Percentiles rank a stretch among this genome's conserved stretches.
phyloP scores from a whole-genome alignment of 805 yeast genomes.

The Yamadazyma tumulicola region DNA sequence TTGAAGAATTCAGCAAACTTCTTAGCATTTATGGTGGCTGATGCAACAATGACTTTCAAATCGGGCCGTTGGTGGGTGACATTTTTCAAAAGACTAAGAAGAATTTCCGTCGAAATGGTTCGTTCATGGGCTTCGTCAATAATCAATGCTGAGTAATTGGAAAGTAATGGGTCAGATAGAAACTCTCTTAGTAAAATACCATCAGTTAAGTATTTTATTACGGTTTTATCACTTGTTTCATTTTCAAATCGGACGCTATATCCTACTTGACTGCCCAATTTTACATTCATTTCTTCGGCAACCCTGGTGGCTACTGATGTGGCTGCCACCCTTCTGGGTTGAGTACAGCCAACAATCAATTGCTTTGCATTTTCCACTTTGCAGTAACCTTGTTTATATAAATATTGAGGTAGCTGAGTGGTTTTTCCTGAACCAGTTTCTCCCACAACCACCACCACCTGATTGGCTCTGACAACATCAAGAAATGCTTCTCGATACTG shows the following conservation, averaged over 20 bases:
- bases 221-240: constrained; percentile 58
- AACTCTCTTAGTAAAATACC: constrained; percentile 92
- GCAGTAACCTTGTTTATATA: constrained; percentile 79
- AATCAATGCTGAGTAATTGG: constrained; percentile 75
- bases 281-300: constrained; percentile 79
- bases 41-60: constrained; percentile 79
- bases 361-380: constrained; percentile 29
- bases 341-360: constrained; percentile 74
- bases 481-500: constrained; percentile 58
- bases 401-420: constrained; percentile 86
- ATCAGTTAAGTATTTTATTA: constrained; percentile 88
- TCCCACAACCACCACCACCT: constrained; percentile 73
- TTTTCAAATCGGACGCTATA: constrained; percentile 88
- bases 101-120: constrained; percentile 80
- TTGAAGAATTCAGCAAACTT: constrained; percentile 76
- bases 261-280: constrained; percentile 87
- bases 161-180: constrained; percentile 66
- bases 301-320: constrained; percentile 87
- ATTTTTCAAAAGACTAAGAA: constrained; percentile 78
- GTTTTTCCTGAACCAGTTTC: constrained; percentile 96
- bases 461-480: constrained; percentile 56
- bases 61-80: constrained; percentile 62
- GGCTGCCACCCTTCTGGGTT: constrained; percentile 95
- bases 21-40: constrained; percentile 94
- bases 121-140: constrained; percentile 98